Conservation (phyloP, 164 flowering plant species). For the Cinnamomum micranthum region DNA sequence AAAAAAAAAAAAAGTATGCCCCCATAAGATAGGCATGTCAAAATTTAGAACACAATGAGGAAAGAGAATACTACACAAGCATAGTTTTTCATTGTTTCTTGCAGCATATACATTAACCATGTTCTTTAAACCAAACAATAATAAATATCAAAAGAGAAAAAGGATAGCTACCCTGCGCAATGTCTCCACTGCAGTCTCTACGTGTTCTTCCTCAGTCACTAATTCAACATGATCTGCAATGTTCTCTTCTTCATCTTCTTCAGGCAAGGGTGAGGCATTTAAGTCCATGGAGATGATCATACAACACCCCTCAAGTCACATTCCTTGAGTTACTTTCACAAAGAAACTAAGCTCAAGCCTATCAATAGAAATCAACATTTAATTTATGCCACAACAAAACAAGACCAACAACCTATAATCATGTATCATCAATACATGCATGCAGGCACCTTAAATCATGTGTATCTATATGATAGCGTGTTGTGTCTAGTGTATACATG, state of each 20-base stretch:
- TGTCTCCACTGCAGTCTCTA: constrained; percentile 59
- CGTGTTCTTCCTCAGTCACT: constrained; percentile 44
- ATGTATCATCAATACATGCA: no score
- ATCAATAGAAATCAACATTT: no score
- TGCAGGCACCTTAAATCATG: no score
- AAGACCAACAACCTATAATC: no score
- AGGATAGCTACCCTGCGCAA: constrained; percentile 57
- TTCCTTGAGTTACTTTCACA: background rate
- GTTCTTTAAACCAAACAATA: background rate
- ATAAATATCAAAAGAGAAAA: background rate
- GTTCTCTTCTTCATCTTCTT: constrained; percentile 74
- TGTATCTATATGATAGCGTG: no score
- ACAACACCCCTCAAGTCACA: constrained; percentile 33
- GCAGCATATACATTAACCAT: background rate
- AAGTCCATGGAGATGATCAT: constrained; percentile 76
- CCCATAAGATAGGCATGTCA: background rate
- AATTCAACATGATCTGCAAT: constrained; percentile 46
- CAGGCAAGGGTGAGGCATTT: constrained; percentile 85
- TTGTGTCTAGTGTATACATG: no score
- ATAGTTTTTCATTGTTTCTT: background rate
- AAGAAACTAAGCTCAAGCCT: no score
- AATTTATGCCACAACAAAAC: no score
- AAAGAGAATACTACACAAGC: background rate
- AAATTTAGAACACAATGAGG: background rate
- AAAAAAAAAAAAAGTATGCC: background rate